Evolutionary conservation across 768 basidiomycete species (phyloP).

Genomic region (Pholiota molesta): DNA sequence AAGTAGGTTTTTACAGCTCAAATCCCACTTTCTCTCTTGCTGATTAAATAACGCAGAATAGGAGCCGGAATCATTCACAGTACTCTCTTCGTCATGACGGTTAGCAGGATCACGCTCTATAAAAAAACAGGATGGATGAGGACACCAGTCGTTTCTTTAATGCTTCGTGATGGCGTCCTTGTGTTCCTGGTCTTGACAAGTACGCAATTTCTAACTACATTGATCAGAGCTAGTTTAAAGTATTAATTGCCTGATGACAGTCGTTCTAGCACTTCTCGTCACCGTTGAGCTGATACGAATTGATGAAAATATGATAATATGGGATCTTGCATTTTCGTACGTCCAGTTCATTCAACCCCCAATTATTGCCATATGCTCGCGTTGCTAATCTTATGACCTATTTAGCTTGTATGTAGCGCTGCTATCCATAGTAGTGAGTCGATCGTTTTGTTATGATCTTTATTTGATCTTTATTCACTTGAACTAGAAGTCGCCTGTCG

Average conservation of each 20-base stretch:
- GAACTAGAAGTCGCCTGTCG: background rate
- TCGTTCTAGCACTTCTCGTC: background rate
- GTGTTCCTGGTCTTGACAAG: constrained; percentile 10
- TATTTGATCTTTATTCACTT: too few species aligned
- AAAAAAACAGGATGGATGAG: constrained; percentile 6
- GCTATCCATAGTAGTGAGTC: constrained; percentile 12
- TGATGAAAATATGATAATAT: background rate
- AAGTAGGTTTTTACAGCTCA: background rate
- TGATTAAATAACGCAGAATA: background rate
- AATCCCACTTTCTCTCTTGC: background rate
- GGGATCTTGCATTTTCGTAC: constrained; percentile 13
- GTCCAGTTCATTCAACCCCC: background rate
- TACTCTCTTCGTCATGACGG: constrained; percentile 12
- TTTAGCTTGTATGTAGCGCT: constrained; percentile 12
- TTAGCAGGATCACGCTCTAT: constrained; percentile 3
- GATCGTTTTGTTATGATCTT: too few species aligned
- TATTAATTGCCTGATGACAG: background rate
- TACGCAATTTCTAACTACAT: background rate
- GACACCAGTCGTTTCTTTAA: constrained; percentile 16
- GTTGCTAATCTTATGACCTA: background rate
- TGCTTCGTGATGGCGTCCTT: constrained; percentile 17
- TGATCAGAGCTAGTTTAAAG: too few species aligned
- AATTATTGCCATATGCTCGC: background rate
- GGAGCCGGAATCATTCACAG: constrained; percentile 10
- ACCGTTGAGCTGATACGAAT: constrained; percentile 4